Evolutionary conservation across 495 filamentous ascomycete species (phyloP).

Genomic region (Xylaria grammica): DNA sequence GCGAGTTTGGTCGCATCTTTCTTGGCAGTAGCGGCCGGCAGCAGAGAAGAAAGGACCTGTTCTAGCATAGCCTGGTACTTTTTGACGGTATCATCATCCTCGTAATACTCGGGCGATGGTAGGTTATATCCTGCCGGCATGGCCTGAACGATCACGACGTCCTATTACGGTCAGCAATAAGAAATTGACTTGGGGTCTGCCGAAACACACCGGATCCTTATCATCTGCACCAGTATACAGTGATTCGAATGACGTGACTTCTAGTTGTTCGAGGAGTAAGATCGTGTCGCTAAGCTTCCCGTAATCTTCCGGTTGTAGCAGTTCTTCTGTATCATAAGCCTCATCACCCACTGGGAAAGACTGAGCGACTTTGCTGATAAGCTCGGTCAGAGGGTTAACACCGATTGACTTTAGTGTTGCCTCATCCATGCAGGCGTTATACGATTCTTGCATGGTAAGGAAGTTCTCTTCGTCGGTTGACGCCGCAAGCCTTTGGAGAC

Average conservation of each 20-base stretch:
- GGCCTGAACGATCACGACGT: slow-evolving; percentile 60
- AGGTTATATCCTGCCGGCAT: slow-evolving; percentile 62
- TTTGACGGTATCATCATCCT: slow-evolving; percentile 57
- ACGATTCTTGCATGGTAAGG: slow-evolving; percentile 65
- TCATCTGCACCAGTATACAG: slow-evolving; percentile 61
- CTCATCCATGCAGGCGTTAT: slow-evolving; percentile 70
- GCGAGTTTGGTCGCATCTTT: slow-evolving; percentile 34
- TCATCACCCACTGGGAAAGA: slow-evolving; percentile 52
- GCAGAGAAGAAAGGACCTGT: slow-evolving; percentile 36
- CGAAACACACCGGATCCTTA: slow-evolving; percentile 64
- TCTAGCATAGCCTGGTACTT: slow-evolving; percentile 58
- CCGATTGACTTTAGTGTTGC: slow-evolving; percentile 58
- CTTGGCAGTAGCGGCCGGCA: slow-evolving; percentile 31
- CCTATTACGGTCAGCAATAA: slow-evolving; percentile 57
- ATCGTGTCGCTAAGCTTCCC: slow-evolving; percentile 57
- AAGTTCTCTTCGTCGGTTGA: slow-evolving; percentile 66
- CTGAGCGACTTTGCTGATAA: slow-evolving; percentile 48
- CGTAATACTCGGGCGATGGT: slow-evolving; percentile 69
- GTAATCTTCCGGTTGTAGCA: slow-evolving; percentile 39
- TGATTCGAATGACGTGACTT: slow-evolving; percentile 54
- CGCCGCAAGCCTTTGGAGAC: slow-evolving; percentile 38
- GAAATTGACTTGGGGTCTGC: neutral
- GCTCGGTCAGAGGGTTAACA: slow-evolving; percentile 55
- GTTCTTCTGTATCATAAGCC: slow-evolving; percentile 22
- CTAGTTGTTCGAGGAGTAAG: slow-evolving; percentile 58